phyloP scores from a whole-genome alignment of 2,329 filamentous ascomycete genomes.

The Colletotrichum horii region DNA sequence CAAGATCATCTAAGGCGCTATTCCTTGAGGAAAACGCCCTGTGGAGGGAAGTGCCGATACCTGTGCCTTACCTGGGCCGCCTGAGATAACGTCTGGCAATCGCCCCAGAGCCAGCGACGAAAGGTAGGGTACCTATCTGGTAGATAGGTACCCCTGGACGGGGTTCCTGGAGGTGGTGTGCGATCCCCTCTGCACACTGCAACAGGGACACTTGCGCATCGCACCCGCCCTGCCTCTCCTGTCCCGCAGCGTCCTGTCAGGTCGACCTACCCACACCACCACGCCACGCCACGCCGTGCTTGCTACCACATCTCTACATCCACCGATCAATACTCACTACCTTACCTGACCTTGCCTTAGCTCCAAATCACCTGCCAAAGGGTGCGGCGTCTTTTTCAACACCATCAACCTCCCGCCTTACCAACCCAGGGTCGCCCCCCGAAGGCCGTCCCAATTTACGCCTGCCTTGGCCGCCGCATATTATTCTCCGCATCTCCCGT shows the following conservation, averaged over 20 bases:
- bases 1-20: not conserved
- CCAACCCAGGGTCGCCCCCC: not conserved
- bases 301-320: not conserved
- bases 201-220: not conserved
- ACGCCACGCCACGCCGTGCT: not conserved
- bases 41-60: not conserved
- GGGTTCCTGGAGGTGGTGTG: not conserved
- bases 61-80: not conserved
- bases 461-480: not conserved
- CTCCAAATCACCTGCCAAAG: not conserved
- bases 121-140: not conserved
- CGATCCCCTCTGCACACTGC: not conserved
- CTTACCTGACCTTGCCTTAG: not conserved
- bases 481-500: slow-evolving; percentile 3
- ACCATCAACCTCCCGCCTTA: not conserved
- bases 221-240: not conserved
- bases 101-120: not conserved
- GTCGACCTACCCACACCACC: not conserved
- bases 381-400: not conserved
- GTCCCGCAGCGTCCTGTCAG: not conserved
- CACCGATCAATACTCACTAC: not conserved
- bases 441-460: not conserved
- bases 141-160: not conserved
- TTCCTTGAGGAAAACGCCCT: not conserved
- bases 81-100: not conserved